phyloP scores from a whole-genome alignment of 192 early-diverging fungal genomes.

The Mortierella alpina region DNA sequence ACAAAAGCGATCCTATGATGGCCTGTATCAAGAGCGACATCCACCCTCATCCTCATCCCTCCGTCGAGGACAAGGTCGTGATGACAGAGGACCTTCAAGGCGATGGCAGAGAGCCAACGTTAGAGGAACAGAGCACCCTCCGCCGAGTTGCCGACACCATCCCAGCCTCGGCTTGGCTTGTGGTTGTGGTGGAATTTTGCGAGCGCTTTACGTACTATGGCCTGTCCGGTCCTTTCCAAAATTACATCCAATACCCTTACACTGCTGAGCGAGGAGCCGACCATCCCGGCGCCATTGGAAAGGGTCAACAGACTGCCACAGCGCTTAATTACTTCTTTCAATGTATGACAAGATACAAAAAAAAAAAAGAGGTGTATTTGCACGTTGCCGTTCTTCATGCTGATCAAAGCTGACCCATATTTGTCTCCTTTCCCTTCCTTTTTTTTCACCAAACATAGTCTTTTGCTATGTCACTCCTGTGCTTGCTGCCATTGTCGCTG shows the following conservation, averaged over 20 bases:
- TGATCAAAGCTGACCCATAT: neutral
- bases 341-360: conserved; percentile 31
- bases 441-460: conserved; percentile 26
- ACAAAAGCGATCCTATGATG: conserved; percentile 37
- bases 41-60: neutral
- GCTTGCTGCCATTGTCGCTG: conserved; percentile 72
- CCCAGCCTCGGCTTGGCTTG: conserved; percentile 63
- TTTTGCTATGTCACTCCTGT: conserved; percentile 70
- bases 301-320: conserved; percentile 64
- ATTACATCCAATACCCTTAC: conserved; percentile 62
- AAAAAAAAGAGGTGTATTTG: neutral
- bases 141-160: conserved; percentile 68
- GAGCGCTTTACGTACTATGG: conserved; percentile 76
- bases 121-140: conserved; percentile 65
- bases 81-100: conserved; percentile 4
- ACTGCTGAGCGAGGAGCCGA: conserved; percentile 47
- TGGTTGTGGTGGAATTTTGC: conserved; percentile 69
- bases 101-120: conserved; percentile 55
- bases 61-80: neutral
- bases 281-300: conserved; percentile 63
- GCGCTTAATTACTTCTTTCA: conserved; percentile 68
- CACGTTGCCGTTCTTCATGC: neutral
- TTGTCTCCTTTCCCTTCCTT: neutral
- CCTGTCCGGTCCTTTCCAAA: conserved; percentile 66
- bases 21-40: neutral